A percentile compares a stretch with the other conserved stretches of the same genome.
Conservation (phyloP, 2,329 filamentous ascomycete genomes). For the Venturia effusa region DNA sequence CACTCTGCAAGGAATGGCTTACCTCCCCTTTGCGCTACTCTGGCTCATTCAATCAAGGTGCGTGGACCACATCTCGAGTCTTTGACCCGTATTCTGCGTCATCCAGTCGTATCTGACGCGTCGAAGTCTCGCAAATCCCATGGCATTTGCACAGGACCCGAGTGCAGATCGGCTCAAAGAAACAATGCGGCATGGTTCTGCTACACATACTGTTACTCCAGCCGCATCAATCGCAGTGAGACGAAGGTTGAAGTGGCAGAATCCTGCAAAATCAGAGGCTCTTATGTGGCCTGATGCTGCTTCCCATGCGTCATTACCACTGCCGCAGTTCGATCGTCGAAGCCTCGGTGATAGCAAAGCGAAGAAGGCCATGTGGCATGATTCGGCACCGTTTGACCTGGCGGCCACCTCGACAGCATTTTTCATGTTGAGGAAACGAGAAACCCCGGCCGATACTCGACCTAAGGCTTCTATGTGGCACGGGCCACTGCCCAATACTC, state of each 20-base stretch:
- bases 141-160: neutral
- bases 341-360: neutral
- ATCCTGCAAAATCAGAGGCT: neutral
- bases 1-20: neutral
- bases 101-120: neutral
- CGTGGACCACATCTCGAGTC: neutral
- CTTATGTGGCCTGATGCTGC: neutral
- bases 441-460: neutral
- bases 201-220: neutral
- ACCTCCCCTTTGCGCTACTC: neutral
- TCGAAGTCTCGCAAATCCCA: neutral
- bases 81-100: neutral
- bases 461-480: neutral
- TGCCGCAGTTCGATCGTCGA: neutral
- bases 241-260: neutral
- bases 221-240: neutral
- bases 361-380: neutral
- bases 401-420: neutral
- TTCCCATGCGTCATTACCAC: neutral
- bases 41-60: neutral
- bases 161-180: neutral
- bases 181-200: neutral
- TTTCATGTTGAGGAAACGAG: neutral
- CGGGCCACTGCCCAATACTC: neutral
- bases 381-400: neutral